These are phyloP conservation scores for Leccinum boreale DNA, from an alignment of 768 basidiomycete genomes.

Conservation along the genomic window DNA sequence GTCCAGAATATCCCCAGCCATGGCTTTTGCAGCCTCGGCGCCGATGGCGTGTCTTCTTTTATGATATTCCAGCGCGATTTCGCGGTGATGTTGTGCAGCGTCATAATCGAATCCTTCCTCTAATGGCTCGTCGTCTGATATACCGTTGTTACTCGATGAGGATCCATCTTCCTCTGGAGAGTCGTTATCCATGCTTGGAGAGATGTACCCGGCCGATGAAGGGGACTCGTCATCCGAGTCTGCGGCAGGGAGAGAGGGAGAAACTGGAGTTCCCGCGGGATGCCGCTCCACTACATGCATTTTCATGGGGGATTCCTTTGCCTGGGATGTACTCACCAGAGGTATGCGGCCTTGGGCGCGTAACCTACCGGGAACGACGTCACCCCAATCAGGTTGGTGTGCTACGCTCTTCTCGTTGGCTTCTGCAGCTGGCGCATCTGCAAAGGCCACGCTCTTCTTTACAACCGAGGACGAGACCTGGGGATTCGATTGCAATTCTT, in stretches of 20 bases:
- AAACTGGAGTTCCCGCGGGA: slow-evolving; percentile 32
- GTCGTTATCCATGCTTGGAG: slow-evolving; percentile 33
- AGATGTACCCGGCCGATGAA: slow-evolving; percentile 30
- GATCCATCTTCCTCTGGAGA: slow-evolving; percentile 15
- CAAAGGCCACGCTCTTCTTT: slow-evolving; percentile 69
- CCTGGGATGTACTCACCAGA: slow-evolving; percentile 28
- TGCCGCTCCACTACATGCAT: slow-evolving; percentile 65
- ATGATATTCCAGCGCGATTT: slow-evolving; percentile 71
- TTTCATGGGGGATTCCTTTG: slow-evolving; percentile 55
- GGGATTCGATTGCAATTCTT: slow-evolving; percentile 26
- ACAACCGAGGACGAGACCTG: slow-evolving; percentile 31
- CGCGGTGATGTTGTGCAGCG: slow-evolving; percentile 65
- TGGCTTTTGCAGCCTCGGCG: slow-evolving; percentile 47
- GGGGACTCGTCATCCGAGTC: slow-evolving; percentile 75
- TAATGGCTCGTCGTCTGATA: slow-evolving; percentile 37
- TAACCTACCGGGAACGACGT: slow-evolving; percentile 50
- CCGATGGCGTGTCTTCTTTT: slow-evolving; percentile 57
- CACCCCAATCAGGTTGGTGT: slow-evolving; percentile 46
- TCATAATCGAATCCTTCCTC: slow-evolving; percentile 59
- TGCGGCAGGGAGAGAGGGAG: slow-evolving; percentile 8
- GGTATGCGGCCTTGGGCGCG: slow-evolving; percentile 37
- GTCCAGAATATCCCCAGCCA: slow-evolving; percentile 46
- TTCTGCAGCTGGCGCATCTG: slow-evolving; percentile 34
- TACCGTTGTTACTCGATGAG: slow-evolving; percentile 25
- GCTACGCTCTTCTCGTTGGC: slow-evolving; percentile 15